Conservation (phyloP, 208 protist genomes). For the Vickermania spadyakhi region DNA sequence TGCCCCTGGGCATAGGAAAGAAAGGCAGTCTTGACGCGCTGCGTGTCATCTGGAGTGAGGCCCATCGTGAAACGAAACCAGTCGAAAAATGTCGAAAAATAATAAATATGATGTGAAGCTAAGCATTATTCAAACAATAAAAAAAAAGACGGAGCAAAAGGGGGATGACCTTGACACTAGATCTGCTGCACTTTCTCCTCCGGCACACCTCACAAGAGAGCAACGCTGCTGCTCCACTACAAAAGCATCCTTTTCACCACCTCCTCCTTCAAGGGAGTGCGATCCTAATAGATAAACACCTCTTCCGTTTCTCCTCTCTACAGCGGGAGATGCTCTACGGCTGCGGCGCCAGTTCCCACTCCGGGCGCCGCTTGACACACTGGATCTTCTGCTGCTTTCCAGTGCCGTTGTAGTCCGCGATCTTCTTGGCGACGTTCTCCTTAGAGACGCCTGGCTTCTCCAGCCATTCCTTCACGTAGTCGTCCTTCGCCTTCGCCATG, state of each 20-base stretch:
- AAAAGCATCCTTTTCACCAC: constrained; percentile 58
- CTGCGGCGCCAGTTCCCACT: constrained; percentile 83
- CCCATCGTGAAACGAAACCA: constrained; percentile 24
- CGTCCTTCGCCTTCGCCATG: constrained; percentile 68
- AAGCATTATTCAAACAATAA: background rate
- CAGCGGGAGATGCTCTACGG: too few relatives aligned
- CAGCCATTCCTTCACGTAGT: constrained; percentile 82
- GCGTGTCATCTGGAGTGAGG: constrained; percentile 57
- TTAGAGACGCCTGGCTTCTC: constrained; percentile 77
- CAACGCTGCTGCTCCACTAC: constrained; percentile 47
- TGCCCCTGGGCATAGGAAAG: constrained; percentile 80
- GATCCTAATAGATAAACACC: constrained; percentile 46
- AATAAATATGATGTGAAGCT: background rate
- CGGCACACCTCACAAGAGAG: too few relatives aligned
- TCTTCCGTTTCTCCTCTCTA: constrained; percentile 52
- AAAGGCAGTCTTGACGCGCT: constrained; percentile 85
- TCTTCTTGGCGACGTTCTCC: constrained; percentile 81
- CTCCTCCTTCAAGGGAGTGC: constrained; percentile 60
- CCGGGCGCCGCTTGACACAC: constrained; percentile 62
- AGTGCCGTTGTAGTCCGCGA: constrained; percentile 86
- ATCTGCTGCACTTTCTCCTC: too few relatives aligned
- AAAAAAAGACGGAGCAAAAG: background rate
- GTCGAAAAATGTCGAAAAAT: background rate
- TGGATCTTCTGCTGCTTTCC: constrained; percentile 70
- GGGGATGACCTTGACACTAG: too few relatives aligned